Evolutionary conservation across 164 flowering plant species (phyloP).

Genomic region (Vitis amurensis): DNA sequence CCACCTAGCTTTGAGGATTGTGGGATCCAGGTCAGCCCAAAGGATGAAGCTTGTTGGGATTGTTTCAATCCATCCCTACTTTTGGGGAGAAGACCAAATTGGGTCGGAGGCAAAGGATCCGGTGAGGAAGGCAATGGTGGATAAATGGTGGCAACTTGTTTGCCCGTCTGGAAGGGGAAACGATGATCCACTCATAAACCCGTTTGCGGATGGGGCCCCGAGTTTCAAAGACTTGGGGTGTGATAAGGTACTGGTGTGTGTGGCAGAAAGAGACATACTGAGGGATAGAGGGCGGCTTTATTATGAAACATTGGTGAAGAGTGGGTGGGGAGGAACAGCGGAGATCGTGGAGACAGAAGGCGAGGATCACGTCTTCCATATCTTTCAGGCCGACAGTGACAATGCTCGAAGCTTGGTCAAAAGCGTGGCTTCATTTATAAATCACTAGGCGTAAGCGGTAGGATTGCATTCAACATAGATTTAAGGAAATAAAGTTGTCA

Average conservation of each 20-base stretch:
- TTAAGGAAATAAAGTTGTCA: no score
- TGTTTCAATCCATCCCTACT: conserved; percentile 39
- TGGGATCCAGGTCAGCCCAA: background rate
- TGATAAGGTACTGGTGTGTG: conserved; percentile 35
- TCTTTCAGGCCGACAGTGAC: conserved; percentile 32
- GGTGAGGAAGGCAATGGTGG: conserved; percentile 30
- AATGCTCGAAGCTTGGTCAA: conserved; percentile 39
- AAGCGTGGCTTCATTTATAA: conserved; percentile 40
- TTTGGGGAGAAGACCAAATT: conserved; percentile 45
- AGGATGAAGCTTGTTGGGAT: conserved; percentile 21
- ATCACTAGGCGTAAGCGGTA: background rate
- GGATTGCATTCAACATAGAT: background rate
- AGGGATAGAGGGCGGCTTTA: conserved; percentile 49
- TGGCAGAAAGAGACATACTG: conserved; percentile 54
- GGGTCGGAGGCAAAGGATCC: conserved; percentile 33
- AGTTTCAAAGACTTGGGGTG: conserved; percentile 35
- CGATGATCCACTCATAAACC: conserved; percentile 65
- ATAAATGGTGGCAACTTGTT: conserved; percentile 42
- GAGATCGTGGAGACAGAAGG: conserved; percentile 51
- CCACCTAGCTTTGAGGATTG: conserved; percentile 28
- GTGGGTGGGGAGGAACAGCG: conserved; percentile 50
- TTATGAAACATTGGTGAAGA: conserved; percentile 36
- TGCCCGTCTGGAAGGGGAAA: conserved; percentile 43
- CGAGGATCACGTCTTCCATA: conserved; percentile 53
- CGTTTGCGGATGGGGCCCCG: conserved; percentile 41